phyloP scores from a whole-genome alignment of 1,284 basidiomycete species.

The Wallemia ichthyophaga region DNA sequence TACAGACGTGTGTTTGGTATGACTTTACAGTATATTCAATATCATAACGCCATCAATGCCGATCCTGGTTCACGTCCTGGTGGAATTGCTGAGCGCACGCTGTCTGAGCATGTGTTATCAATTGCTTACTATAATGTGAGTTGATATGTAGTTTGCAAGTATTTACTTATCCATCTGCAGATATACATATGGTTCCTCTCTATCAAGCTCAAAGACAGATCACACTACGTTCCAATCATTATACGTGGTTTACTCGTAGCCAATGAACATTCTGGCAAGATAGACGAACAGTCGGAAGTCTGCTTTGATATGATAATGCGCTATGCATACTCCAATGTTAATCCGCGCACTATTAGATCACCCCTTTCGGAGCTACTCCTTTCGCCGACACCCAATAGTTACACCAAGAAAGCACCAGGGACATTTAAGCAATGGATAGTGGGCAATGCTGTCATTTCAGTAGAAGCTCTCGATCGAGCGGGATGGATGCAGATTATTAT shows the following conservation, averaged over 20 bases:
- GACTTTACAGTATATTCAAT: conserved; percentile 73
- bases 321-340: conserved; percentile 78
- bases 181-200: conserved; percentile 91
- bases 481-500: conserved; percentile 78
- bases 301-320: conserved; percentile 94
- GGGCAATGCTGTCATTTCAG: conserved; percentile 60
- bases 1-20: conserved; percentile 88
- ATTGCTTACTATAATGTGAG: conserved; percentile 51
- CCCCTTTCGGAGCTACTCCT: conserved; percentile 35
- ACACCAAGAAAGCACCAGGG: conserved; percentile 14
- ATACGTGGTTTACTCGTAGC: conserved; percentile 61
- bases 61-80: conserved; percentile 20
- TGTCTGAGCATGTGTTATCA: conserved; percentile 81
- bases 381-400: conserved; percentile 11
- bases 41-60: conserved; percentile 33
- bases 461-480: conserved; percentile 36
- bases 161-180: conserved; percentile 11
- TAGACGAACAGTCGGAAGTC: conserved; percentile 79
- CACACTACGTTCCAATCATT: conserved; percentile 57
- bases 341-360: conserved; percentile 58
- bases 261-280: conserved; percentile 38
- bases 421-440: conserved; percentile 56
- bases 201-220: conserved; percentile 53
- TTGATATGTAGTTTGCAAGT: conserved; percentile 1
- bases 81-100: conserved; percentile 27